phyloP scores from a whole-genome alignment of 2,329 filamentous ascomycete species.

The Pseudogymnoascus pannorum region DNA sequence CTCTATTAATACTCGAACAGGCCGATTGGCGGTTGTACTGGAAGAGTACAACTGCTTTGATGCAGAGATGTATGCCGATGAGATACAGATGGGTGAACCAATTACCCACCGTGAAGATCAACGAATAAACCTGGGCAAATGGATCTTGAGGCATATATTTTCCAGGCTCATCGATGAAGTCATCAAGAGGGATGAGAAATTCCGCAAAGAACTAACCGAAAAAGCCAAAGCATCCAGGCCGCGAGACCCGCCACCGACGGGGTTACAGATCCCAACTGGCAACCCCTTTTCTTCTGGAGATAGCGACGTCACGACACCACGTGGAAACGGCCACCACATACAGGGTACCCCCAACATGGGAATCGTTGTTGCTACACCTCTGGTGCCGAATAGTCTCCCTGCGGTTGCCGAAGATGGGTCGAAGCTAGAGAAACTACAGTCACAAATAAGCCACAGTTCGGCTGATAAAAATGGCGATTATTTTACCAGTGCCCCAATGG shows the following conservation, averaged over 20 bases:
- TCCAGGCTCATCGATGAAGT: constrained; percentile 84
- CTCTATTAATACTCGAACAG: constrained; percentile 86
- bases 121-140: constrained; percentile 93
- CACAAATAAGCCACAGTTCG: constrained; percentile 53
- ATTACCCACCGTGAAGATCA: constrained; percentile 86
- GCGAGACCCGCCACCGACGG: constrained; percentile 37
- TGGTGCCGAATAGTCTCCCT: constrained; percentile 33
- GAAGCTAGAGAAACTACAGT: constrained; percentile 47
- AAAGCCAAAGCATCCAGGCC: constrained; percentile 40
- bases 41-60: constrained; percentile 97
- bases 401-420: constrained; percentile 42
- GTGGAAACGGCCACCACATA: constrained; percentile 55
- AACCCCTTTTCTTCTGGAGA: constrained; percentile 32
- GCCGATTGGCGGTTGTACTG: constrained; percentile 80
- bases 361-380: constrained; percentile 71
- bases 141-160: constrained; percentile 90
- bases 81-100: constrained; percentile 65
- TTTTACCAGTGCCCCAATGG: constrained; percentile 57
- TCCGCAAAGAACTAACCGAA: constrained; percentile 62
- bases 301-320: constrained; percentile 36
- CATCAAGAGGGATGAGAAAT: constrained; percentile 68
- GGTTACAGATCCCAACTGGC: constrained; percentile 47
- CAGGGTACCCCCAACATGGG: constrained; percentile 68
- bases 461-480: constrained; percentile 63
- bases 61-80: constrained; percentile 93